A percentile compares a stretch with the other conserved stretches of the same genome.
Evolutionary conservation across 164 flowering plant genomes (phyloP).

Genomic region (Buxus sempervirens): DNA sequence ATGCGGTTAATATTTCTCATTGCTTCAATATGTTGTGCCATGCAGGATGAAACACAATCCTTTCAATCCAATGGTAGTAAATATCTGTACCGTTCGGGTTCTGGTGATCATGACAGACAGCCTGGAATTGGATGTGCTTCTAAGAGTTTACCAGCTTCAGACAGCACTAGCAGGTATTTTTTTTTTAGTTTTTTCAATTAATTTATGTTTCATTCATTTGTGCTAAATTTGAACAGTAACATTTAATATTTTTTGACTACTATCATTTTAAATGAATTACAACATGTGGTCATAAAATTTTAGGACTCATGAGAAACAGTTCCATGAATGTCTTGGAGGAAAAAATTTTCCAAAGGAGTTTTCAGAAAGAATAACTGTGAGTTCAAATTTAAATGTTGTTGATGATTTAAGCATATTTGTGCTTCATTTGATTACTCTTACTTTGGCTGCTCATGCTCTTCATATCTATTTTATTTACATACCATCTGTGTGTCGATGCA

Average conservation of each 20-base stretch:
- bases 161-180: constrained; percentile 45
- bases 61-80: constrained; percentile 26
- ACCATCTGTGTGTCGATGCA: constrained; percentile 21
- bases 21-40: constrained; percentile 5
- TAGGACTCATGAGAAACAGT: constrained; percentile 43
- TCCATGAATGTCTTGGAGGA: constrained; percentile 30
- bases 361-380: constrained; percentile 40
- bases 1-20: constrained; percentile 3
- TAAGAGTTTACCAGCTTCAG: constrained; percentile 21
- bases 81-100: constrained; percentile 29
- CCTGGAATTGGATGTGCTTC: constrained; percentile 26
- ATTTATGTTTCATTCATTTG: not conserved
- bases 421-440: constrained; percentile 5
- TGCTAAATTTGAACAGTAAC: not conserved
- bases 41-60: constrained; percentile 54
- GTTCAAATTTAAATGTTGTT: constrained; percentile 16
- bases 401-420: not conserved
- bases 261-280: not conserved
- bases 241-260: not conserved
- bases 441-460: constrained; percentile 10
- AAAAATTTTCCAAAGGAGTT: constrained; percentile 28
- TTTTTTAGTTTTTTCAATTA: not conserved
- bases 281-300: constrained; percentile 10
- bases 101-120: constrained; percentile 38
- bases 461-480: not conserved